Conservation (phyloP, 371 early-diverging fungal species). For the Mucor sp. region DNA sequence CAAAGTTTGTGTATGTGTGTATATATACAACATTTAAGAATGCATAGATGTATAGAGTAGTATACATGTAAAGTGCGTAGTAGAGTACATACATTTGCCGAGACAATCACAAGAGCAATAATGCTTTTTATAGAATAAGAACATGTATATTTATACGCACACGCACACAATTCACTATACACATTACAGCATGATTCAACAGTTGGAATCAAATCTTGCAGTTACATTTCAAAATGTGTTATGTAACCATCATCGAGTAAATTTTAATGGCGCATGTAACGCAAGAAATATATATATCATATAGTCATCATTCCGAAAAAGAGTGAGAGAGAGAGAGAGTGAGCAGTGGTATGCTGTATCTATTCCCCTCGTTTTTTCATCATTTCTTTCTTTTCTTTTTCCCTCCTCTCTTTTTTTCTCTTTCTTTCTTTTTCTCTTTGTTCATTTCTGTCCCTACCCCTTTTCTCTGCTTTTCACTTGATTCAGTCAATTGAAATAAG, state of each 20-base stretch:
- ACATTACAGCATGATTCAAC: background rate
- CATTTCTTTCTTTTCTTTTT: constrained; percentile 13
- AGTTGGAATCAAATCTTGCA: background rate
- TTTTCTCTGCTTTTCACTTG: constrained; percentile 6
- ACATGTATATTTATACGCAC: background rate
- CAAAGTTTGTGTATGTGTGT: constrained; percentile 14
- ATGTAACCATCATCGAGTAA: background rate
- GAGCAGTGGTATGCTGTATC: background rate
- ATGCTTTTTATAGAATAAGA: constrained; percentile 1
- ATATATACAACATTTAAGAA: background rate
- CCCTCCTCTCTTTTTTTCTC: background rate
- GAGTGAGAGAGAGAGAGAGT: background rate
- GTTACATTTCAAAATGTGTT: constrained; percentile 2
- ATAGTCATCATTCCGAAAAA: constrained; percentile 11
- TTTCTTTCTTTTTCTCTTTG: constrained; percentile 6
- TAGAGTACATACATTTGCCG: background rate
- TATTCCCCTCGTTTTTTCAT: constrained; percentile 12
- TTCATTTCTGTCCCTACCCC: constrained; percentile 4
- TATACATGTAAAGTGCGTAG: background rate
- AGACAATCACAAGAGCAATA: background rate
- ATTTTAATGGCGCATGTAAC: constrained; percentile 14
- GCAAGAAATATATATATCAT: constrained; percentile 8
- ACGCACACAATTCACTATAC: background rate
- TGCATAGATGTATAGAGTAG: background rate
- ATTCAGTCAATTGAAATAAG: background rate